Conservation (phyloP, 352 stramenopile genomes). For the Chrysophaeum taylorii region DNA sequence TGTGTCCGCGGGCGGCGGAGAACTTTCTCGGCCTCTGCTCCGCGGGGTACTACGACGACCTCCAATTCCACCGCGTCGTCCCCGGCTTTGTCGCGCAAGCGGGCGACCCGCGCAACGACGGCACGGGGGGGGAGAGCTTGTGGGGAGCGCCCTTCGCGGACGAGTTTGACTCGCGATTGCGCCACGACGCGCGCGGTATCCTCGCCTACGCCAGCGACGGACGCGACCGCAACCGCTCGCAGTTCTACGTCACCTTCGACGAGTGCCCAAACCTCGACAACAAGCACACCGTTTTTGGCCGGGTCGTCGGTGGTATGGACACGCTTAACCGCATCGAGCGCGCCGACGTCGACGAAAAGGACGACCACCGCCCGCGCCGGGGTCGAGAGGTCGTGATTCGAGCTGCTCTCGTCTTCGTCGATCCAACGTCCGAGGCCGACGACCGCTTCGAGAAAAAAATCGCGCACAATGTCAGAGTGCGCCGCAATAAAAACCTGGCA, state of each 20-base stretch:
- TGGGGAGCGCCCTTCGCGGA: constrained; percentile 86
- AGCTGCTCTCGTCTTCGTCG: constrained; percentile 60
- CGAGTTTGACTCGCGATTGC: constrained; percentile 90
- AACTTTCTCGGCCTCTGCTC: constrained; percentile 91
- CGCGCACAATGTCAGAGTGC: not conserved
- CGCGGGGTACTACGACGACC: constrained; percentile 80
- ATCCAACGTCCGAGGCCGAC: constrained; percentile 64
- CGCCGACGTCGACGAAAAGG: constrained; percentile 55
- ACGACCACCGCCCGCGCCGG: constrained; percentile 54
- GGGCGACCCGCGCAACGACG: constrained; percentile 84
- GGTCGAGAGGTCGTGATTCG: constrained; percentile 69
- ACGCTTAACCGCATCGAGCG: constrained; percentile 63
- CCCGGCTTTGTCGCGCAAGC: constrained; percentile 88
- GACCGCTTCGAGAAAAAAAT: not conserved
- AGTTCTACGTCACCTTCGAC: constrained; percentile 99
- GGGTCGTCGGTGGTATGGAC: constrained; percentile 77
- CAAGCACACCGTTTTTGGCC: constrained; percentile 92
- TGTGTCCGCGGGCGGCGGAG: constrained; percentile 82
- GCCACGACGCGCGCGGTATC: constrained; percentile 74
- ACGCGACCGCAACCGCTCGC: constrained; percentile 83
- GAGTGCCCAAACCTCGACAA: constrained; percentile 88
- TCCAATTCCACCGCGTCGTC: constrained; percentile 90
- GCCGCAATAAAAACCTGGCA: not conserved
- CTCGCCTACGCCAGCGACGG: constrained; percentile 94
- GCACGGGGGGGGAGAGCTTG: constrained; percentile 77